Evolutionary conservation across 306 rosid species (phyloP).

Genomic region (Vigna mungo): DNA sequence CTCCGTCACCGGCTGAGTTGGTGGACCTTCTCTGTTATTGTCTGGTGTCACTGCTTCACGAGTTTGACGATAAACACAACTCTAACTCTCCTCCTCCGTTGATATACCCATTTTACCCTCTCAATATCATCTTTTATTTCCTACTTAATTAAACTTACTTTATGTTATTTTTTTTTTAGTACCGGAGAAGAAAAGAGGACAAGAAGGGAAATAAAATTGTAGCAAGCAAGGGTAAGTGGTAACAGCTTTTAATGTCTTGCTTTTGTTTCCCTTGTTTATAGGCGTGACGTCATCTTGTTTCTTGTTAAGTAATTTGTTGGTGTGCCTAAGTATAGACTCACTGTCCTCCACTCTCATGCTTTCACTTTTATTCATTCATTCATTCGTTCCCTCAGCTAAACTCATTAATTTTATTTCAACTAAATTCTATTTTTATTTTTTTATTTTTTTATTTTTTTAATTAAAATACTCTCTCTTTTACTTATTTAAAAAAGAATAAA

Average conservation of each 20-base stretch:
- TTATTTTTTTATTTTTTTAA: neutral
- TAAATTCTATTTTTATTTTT: no score
- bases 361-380: no score
- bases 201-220: neutral
- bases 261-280: conserved; percentile 17
- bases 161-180: no score
- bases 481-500: no score
- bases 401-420: no score
- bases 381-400: no score
- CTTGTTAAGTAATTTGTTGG: neutral
- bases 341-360: no score
- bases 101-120: conserved; percentile 44
- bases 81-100: conserved; percentile 32
- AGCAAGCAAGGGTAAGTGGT: neutral
- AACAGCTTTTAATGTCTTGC: conserved; percentile 6
- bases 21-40: conserved; percentile 42
- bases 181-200: neutral
- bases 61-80: conserved; percentile 48
- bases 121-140: no score
- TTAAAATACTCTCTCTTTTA: no score
- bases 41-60: conserved; percentile 43
- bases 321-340: neutral
- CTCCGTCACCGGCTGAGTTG: conserved; percentile 56
- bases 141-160: no score
- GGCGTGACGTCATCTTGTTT: conserved; percentile 32